Percentiles rank a stretch among this genome's conserved stretches.
Evolutionary conservation across 306 rosid genomes (phyloP).

Genomic region (Prunus padus): DNA sequence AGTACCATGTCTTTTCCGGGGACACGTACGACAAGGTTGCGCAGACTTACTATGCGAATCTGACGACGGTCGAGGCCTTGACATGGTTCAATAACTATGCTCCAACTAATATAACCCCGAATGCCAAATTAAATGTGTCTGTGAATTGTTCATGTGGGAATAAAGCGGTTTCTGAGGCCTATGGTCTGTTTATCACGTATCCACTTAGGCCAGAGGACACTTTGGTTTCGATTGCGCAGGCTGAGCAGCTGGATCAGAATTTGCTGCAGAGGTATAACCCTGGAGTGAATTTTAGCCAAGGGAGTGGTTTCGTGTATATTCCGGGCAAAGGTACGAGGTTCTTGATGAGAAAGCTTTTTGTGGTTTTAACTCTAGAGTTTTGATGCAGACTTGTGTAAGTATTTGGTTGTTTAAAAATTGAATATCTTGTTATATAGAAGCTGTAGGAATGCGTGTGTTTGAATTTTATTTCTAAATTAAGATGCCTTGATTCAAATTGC

Average conservation of each 20-base stretch:
- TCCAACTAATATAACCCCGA: slow-evolving; percentile 19
- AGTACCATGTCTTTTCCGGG: slow-evolving; percentile 29
- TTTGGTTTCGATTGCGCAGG: slow-evolving; percentile 24
- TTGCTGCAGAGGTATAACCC: slow-evolving; percentile 58
- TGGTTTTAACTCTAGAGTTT: no score
- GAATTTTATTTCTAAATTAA: background rate
- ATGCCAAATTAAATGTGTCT: slow-evolving; percentile 40
- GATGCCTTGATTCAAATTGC: background rate
- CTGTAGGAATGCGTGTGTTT: background rate
- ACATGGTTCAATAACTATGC: slow-evolving; percentile 36
- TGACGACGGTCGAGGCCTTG: slow-evolving; percentile 54
- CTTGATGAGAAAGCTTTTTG: background rate
- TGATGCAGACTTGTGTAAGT: background rate
- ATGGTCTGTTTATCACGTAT: slow-evolving; percentile 69
- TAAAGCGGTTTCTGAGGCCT: slow-evolving; percentile 41
- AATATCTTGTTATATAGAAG: background rate
- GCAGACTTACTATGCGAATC: slow-evolving; percentile 25
- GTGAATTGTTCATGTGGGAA: slow-evolving; percentile 73
- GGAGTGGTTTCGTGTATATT: slow-evolving; percentile 46
- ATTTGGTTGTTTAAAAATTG: background rate
- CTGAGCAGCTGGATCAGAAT: slow-evolving; percentile 3
- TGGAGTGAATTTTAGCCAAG: slow-evolving; percentile 47
- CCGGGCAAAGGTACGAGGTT: slow-evolving; percentile 57
- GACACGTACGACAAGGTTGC: slow-evolving; percentile 52
- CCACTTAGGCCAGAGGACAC: slow-evolving; percentile 44